Conservation (phyloP, 495 filamentous ascomycete genomes). For the Aspergillus olivimuriae region DNA sequence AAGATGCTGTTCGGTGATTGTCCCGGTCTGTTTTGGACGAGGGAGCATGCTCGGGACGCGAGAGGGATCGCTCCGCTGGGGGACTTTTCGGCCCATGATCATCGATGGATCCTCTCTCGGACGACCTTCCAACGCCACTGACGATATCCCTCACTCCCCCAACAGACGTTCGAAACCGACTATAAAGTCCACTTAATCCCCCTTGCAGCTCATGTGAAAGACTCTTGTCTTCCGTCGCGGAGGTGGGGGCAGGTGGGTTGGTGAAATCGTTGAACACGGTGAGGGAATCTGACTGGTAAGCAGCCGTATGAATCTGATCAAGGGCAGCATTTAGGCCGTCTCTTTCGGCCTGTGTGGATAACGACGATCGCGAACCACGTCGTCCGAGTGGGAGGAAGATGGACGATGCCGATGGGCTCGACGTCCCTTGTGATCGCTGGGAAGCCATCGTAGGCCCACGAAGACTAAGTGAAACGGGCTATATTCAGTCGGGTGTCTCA, state of each 20-base stretch:
- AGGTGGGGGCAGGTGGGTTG: constrained; percentile 39
- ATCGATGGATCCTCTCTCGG: constrained; percentile 30
- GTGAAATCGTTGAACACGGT: constrained; percentile 87
- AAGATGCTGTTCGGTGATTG: constrained; percentile 25
- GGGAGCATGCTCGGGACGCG: constrained; percentile 20
- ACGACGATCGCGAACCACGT: constrained; percentile 57
- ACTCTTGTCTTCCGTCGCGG: constrained; percentile 57
- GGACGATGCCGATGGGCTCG: constrained; percentile 40
- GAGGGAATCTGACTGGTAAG: constrained; percentile 69
- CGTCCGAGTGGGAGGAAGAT: constrained; percentile 37
- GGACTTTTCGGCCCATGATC: constrained; percentile 19
- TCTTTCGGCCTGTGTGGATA: constrained; percentile 58
- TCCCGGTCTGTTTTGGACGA: constrained; percentile 19
- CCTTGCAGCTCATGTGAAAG: constrained; percentile 69
- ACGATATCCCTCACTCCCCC: constrained; percentile 59
- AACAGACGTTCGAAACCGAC: constrained; percentile 70
- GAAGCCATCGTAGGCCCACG: too few relatives aligned
- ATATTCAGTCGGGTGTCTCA: too few relatives aligned
- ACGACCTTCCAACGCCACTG: constrained; percentile 29
- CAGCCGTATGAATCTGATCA: constrained; percentile 77
- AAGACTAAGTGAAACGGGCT: too few relatives aligned
- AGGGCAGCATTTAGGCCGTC: constrained; percentile 67
- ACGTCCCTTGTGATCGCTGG: constrained; percentile 29
- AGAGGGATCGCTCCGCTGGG: constrained; percentile 22
- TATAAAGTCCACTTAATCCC: constrained; percentile 81